phyloP scores from a whole-genome alignment of 2,329 filamentous ascomycete species.

The Ophiostoma sp. region DNA sequence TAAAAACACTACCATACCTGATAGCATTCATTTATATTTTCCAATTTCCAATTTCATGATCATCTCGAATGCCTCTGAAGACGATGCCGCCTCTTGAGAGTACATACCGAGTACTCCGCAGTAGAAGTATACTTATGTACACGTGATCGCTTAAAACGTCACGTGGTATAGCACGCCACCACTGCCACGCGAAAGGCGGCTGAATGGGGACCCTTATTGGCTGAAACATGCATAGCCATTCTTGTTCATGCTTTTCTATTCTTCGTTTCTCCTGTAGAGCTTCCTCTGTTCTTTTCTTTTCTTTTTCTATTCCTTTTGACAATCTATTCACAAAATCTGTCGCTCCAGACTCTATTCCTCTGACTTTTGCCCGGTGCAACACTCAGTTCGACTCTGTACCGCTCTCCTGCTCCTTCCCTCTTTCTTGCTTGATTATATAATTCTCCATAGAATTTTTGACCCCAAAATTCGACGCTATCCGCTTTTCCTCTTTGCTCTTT shows the following conservation, averaged over 20 bases:
- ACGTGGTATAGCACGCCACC: neutral
- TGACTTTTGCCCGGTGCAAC: neutral
- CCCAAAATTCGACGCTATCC: neutral
- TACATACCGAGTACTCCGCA: too few relatives aligned
- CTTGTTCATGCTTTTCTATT: neutral
- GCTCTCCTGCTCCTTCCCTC: neutral
- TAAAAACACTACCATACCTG: too few relatives aligned
- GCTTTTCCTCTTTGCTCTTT: neutral
- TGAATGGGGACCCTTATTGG: neutral
- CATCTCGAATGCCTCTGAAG: too few relatives aligned
- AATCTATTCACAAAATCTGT: too few relatives aligned
- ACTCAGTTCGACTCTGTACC: too few relatives aligned
- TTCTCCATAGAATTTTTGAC: neutral
- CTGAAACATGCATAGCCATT: neutral
- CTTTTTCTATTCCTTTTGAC: neutral
- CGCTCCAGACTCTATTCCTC: neutral
- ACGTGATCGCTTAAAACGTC: neutral
- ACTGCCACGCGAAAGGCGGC: neutral
- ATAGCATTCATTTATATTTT: too few relatives aligned
- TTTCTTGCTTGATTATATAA: neutral
- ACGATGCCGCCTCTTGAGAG: too few relatives aligned
- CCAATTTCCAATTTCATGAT: too few relatives aligned
- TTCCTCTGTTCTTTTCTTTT: neutral
- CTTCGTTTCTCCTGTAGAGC: too few relatives aligned
- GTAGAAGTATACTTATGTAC: neutral